These are phyloP conservation scores for Candida ficus DNA, from an alignment of 805 yeast genomes.

Conservation along the genomic window DNA sequence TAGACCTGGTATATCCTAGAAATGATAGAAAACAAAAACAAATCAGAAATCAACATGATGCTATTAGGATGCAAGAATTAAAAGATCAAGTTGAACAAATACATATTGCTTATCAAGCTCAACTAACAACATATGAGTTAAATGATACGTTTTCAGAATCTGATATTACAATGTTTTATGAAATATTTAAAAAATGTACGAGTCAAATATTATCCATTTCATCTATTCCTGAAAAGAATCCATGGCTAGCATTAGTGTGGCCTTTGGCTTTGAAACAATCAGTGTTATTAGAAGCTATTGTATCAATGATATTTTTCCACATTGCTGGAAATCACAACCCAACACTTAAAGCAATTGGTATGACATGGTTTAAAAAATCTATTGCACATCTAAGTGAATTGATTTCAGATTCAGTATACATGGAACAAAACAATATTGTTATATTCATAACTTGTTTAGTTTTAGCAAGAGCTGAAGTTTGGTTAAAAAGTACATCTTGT, in stretches of 20 bases:
- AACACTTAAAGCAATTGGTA: not conserved
- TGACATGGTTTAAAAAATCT: not conserved
- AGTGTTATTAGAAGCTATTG: not conserved
- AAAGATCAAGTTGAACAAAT: not conserved
- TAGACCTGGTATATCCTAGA: not conserved
- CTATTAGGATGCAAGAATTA: not conserved
- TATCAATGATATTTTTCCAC: not conserved
- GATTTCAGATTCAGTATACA: not conserved
- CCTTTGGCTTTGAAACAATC: not conserved
- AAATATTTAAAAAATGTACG: not conserved
- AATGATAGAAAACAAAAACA: not conserved
- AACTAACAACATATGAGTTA: not conserved
- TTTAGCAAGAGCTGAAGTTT: not conserved
- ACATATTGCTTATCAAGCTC: not conserved
- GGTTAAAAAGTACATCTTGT: not conserved
- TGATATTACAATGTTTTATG: not conserved
- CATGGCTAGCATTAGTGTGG: not conserved
- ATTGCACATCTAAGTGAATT: not conserved
- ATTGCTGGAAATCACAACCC: not conserved
- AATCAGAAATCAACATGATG: not conserved
- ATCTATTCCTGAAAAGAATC: not conserved
- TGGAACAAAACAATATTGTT: not conserved
- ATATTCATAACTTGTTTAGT: constrained; percentile 1
- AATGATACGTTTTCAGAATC: not conserved
- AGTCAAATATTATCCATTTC: not conserved